Base-by-base conservation (phyloP, 352 stramenopile genomes). In the Chrysophaeum taylorii region DNA sequence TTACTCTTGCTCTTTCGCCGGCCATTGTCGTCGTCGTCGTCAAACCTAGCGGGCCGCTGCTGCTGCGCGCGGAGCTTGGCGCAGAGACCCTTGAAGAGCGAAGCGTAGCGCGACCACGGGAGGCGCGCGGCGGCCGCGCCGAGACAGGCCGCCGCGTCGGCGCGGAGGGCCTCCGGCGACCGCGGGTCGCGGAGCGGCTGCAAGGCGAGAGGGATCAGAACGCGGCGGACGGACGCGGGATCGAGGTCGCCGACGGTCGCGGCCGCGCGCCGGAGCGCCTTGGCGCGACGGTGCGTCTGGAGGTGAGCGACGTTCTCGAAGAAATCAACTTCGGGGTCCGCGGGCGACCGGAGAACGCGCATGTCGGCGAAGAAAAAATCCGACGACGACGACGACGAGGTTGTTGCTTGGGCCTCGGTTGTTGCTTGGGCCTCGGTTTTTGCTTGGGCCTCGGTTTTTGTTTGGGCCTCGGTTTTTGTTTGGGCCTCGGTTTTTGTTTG, bases 251-350 rank as follows among this genome's bases (percentile, higher is more conserved):
- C 43, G 5, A 37, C 1, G 57, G 12, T 7, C 12, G 1, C 33
- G 2, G 57, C 35, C 12, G 27, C 35, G 12, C 27, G 31, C 33
- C 15, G 83, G 33, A 99, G 82, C 23, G 92, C 94, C 63, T 90
- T 86, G 15, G 87, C 83, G 76, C 93, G 90, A 61, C 94, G 87
- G 76, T 99, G 95, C 53, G 94, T 81, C 78, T 99, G 95, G 48
- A 99, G 96, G 82, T 99, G 95, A 39, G 89, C 96, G 45, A 98
- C 85, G 78, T 98, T 98, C 73, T 95, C 89, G 81, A 98, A 99
- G 73, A 99, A 98, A 78, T 99, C 94, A 9, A 93, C 85, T 72
- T 99, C 89, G 14, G 87, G 81, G 71, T 96, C 89, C 18, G n/a
- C 60, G 36, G 25, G 5, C 18, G 25, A 18, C 18, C 18, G 18